Evolutionary conservation across 1,139 yeast genomes (phyloP).

Genomic region (Hyphopichia fennica): DNA sequence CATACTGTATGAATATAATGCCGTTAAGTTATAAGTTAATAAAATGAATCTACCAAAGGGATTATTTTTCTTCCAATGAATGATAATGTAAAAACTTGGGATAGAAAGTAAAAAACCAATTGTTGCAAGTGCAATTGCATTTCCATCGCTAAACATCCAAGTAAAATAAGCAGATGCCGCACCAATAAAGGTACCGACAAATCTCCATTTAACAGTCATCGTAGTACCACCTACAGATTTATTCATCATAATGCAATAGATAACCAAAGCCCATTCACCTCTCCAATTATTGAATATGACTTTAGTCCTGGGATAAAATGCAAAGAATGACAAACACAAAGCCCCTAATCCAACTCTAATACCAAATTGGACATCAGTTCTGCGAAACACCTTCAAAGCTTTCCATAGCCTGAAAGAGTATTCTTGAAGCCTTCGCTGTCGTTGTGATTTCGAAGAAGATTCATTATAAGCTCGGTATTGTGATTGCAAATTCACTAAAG

Average conservation of each 20-base stretch:
- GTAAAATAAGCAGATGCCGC: conserved; percentile 58
- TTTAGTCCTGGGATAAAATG: conserved; percentile 60
- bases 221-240: conserved; percentile 86
- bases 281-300: conserved; percentile 63
- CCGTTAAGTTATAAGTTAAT: conserved; percentile 76
- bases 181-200: conserved; percentile 75
- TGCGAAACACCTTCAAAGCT: conserved; percentile 35
- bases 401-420: conserved; percentile 30
- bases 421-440: conserved; percentile 5
- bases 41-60: conserved; percentile 73
- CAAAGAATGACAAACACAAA: conserved; percentile 61
- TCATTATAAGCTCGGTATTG: conserved; percentile 20
- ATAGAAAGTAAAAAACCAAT: conserved; percentile 62
- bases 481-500: conserved; percentile 33
- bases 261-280: conserved; percentile 82
- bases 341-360: conserved; percentile 81
- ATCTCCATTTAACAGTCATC: conserved; percentile 74
- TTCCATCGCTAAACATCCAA: conserved; percentile 62
- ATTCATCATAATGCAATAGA: conserved; percentile 82
- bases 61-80: conserved; percentile 63
- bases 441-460: neutral
- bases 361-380: conserved; percentile 77
- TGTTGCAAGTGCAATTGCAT: conserved; percentile 52
- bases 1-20: conserved; percentile 72
- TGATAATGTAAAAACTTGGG: conserved; percentile 67